Evolutionary conservation across 495 filamentous ascomycete species (phyloP), one percentile per base, ranked within the genome.

Genomic region (Hypoxylon perforatum): DNA sequence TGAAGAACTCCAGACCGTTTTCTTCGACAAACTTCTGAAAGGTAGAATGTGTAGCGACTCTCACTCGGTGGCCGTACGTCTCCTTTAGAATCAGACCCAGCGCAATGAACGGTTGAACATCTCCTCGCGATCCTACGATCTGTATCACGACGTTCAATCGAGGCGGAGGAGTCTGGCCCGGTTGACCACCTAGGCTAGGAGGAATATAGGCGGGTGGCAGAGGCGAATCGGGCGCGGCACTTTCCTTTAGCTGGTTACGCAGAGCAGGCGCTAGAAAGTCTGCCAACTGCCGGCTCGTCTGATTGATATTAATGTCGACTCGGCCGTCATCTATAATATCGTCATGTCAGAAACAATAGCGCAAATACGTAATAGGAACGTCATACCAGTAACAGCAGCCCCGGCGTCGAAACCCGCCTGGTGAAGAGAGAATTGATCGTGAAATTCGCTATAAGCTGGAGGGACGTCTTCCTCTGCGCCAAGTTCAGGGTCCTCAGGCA

Each of bases 1-100:
- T 84, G 77, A 92, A 94, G 75, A 93, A 94, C 71, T 94, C 91
- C 4, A 94, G 77, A 0, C 86, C 88, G 69, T 87, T 85, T n/a
- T 89, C 84, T 53, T 85, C 78, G 18, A 94, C 85, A 56, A 91
- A 89, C 3, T 85, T 75, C 63, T 87, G 81, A 70, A 95, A 95
- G 11, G 84, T 84, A 3, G 85, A 78, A 75, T 95, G 91, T 0
- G 91, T 94, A 14, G 91, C 91, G 8, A 94, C 76, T 19, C 91
- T 85, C 3, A 94, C 89, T 18, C 91, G 85, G 76, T 94, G 91
- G n/a, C 87, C 85, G 69, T 89, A 86, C 3, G 75, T 79, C 22
- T 84, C 71, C 68, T 88, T 85, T 18, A 96, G 72, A 0, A 82
- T 79, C 71, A 86, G 85, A 0, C 89, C 90, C 6, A 92, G 74